These are phyloP conservation scores for Gentiana straminea DNA, from an alignment of 257 asterid species.

Conservation along the genomic window DNA sequence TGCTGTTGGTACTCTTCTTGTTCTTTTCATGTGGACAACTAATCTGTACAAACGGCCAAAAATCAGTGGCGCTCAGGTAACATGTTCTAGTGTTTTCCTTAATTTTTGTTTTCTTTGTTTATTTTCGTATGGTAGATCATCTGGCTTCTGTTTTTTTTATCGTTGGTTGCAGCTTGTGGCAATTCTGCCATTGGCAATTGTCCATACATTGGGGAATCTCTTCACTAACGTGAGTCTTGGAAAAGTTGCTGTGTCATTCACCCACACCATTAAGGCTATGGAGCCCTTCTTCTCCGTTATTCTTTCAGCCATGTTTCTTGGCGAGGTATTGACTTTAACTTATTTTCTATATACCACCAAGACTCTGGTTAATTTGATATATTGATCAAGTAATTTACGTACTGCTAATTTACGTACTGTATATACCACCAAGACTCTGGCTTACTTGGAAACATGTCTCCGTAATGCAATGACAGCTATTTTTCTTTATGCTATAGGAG, in stretches of 20 bases:
- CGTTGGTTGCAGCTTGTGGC: slow-evolving; percentile 52
- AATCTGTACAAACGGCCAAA: slow-evolving; percentile 86
- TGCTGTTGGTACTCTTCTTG: slow-evolving; percentile 77
- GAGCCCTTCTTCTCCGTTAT: slow-evolving; percentile 90
- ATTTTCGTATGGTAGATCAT: neutral
- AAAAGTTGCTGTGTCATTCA: slow-evolving; percentile 83
- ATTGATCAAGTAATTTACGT: too few species aligned
- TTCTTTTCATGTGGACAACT: slow-evolving; percentile 60
- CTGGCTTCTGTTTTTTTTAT: neutral
- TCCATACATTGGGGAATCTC: slow-evolving; percentile 79
- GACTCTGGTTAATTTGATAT: neutral
- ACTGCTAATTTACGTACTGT: too few species aligned
- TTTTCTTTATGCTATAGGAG: neutral
- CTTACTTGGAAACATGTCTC: neutral
- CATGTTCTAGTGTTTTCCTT: neutral
- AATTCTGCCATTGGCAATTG: slow-evolving; percentile 74
- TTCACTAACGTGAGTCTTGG: slow-evolving; percentile 97
- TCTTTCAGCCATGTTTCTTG: slow-evolving; percentile 80
- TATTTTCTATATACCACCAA: neutral
- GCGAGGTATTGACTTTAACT: slow-evolving; percentile 38
- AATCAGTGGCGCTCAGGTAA: slow-evolving; percentile 82
- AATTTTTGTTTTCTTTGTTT: neutral
- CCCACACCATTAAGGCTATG: slow-evolving; percentile 91
- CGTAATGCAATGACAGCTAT: neutral
- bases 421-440: neutral